Conservation (phyloP, 2,329 filamentous ascomycete genomes). For the Exutisphaerella laricina region DNA sequence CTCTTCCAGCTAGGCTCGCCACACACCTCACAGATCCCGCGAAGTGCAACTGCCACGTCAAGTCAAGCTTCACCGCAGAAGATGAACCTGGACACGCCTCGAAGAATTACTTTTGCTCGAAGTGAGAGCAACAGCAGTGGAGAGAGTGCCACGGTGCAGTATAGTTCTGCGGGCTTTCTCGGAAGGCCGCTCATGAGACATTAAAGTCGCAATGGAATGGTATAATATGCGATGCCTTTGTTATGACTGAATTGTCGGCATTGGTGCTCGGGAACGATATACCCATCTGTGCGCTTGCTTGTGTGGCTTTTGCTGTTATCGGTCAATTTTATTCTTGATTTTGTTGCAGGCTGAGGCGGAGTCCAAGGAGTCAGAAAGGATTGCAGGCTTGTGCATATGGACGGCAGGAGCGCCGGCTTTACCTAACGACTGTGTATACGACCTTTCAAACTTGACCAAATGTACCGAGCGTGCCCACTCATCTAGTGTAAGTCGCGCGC, state of each 20-base stretch:
- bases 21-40: slow-evolving; percentile 36
- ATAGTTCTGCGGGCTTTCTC: slow-evolving; percentile 9
- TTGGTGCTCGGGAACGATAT: slow-evolving; percentile 18
- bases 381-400: slow-evolving; percentile 1
- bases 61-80: slow-evolving; percentile 24
- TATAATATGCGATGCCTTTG: slow-evolving; percentile 10
- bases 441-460: slow-evolving; percentile 1
- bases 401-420: neutral
- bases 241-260: slow-evolving; percentile 10
- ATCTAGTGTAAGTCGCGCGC: no score
- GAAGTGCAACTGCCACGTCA: slow-evolving; percentile 14
- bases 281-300: slow-evolving; percentile 10
- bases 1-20: slow-evolving; percentile 67
- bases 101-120: slow-evolving; percentile 27
- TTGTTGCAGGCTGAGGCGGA: neutral
- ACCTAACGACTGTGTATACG: slow-evolving; percentile 3
- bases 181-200: slow-evolving; percentile 10
- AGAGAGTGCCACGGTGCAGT: slow-evolving; percentile 6
- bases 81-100: slow-evolving; percentile 21
- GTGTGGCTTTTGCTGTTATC: slow-evolving; percentile 6
- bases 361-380: neutral
- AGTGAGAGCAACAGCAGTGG: slow-evolving; percentile 23
- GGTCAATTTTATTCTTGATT: neutral
- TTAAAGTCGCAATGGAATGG: slow-evolving; percentile 1
- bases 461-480: no score